phyloP scores from a whole-genome alignment of 2,329 filamentous ascomycete genomes.

The Fusarium decemcellulare region DNA sequence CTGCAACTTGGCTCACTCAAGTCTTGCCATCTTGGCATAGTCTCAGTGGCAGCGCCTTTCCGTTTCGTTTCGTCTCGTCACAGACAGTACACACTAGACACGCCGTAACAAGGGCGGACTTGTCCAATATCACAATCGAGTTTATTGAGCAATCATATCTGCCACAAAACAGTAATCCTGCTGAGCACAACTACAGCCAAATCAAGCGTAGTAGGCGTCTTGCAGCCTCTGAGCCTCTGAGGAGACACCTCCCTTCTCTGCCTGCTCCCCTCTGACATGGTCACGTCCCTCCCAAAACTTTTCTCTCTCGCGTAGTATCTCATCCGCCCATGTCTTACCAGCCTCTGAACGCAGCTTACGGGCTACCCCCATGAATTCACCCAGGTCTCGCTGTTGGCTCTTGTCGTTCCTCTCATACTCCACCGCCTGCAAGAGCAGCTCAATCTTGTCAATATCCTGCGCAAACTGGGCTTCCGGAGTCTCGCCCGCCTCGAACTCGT shows the following conservation, averaged over 20 bases:
- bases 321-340: slow-evolving; percentile 82
- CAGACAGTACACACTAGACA: background rate
- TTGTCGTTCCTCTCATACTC: slow-evolving; percentile 88
- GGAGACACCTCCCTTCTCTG: slow-evolving; percentile 55
- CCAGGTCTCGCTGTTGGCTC: slow-evolving; percentile 75
- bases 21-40: background rate
- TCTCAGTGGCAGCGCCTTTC: background rate
- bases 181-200: background rate
- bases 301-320: slow-evolving; percentile 82
- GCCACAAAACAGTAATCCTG: background rate
- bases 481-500: slow-evolving; percentile 92
- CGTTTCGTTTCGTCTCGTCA: background rate
- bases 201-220: slow-evolving; percentile 37
- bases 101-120: background rate
- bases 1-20: background rate
- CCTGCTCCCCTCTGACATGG: slow-evolving; percentile 62
- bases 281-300: slow-evolving; percentile 74
- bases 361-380: slow-evolving; percentile 88
- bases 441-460: slow-evolving; percentile 97
- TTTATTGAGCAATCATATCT: background rate
- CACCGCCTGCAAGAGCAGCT: slow-evolving; percentile 93
- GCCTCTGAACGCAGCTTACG: slow-evolving; percentile 80
- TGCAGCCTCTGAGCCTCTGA: slow-evolving; percentile 42
- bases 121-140: background rate
- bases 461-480: slow-evolving; percentile 91